Conservation (phyloP, 371 early-diverging fungal genomes). For the Rhizopus stolonifer region DNA sequence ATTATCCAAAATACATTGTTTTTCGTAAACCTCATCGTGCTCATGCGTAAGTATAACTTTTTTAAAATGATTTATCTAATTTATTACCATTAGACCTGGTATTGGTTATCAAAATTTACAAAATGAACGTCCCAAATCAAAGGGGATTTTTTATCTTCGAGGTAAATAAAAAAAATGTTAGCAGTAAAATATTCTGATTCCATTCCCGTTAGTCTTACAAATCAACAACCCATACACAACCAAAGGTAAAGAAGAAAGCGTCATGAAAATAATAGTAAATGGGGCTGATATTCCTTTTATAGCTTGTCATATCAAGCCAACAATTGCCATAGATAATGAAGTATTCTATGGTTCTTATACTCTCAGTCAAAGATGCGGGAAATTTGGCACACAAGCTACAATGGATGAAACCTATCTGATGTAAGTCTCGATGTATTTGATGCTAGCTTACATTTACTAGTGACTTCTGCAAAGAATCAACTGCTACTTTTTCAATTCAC, state of each 20-base stretch:
- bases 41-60: conserved; percentile 4
- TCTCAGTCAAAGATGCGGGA: conserved; percentile 38
- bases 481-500: conserved; percentile 26
- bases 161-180: conserved; percentile 21
- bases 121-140: conserved; percentile 13
- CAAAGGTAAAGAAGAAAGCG: too few species aligned
- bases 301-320: conserved; percentile 33
- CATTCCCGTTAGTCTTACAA: conserved; percentile 40
- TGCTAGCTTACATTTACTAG: conserved; percentile 20
- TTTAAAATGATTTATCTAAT: background rate
- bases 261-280: too few species aligned
- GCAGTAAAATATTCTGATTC: too few species aligned
- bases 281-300: too few species aligned
- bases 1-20: conserved; percentile 34
- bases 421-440: conserved; percentile 14
- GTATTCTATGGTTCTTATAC: conserved; percentile 26
- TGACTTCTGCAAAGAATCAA: conserved; percentile 31
- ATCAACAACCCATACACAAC: conserved; percentile 33
- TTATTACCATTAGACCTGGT: background rate
- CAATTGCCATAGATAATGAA: conserved; percentile 32
- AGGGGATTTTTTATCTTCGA: conserved; percentile 42
- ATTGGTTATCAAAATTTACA: too few species aligned
- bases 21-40: conserved; percentile 34
- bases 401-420: conserved; percentile 44
- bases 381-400: conserved; percentile 36